Evolutionary conservation across 805 yeast genomes (phyloP).

Genomic region (Millerozyma miso): DNA sequence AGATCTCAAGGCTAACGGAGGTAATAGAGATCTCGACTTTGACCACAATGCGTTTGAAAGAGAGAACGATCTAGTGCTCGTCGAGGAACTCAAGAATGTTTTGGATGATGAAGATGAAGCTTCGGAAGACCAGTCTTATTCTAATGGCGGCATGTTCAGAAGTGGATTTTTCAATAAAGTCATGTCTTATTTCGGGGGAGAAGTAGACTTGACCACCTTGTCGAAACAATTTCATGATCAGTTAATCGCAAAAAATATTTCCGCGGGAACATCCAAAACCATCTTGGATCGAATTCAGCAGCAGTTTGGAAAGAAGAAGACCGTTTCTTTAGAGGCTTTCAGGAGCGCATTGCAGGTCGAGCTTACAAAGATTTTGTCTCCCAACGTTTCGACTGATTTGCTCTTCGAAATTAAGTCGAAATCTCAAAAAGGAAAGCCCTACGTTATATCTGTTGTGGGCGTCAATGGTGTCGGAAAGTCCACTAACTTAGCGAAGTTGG

Average conservation of each 20-base stretch:
- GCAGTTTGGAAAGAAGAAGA: slow-evolving; percentile 70
- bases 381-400: slow-evolving; percentile 84
- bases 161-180: slow-evolving; percentile 31
- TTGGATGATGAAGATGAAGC: slow-evolving; percentile 8
- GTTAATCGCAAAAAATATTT: slow-evolving; percentile 80
- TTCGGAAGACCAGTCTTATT: slow-evolving; percentile 25
- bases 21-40: slow-evolving; percentile 10
- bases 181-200: slow-evolving; percentile 34
- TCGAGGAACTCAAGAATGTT: slow-evolving; percentile 37
- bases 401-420: slow-evolving; percentile 68
- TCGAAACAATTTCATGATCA: slow-evolving; percentile 67
- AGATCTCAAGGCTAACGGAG: background rate
- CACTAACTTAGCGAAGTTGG: slow-evolving; percentile 88
- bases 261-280: slow-evolving; percentile 79
- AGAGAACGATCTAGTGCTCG: slow-evolving; percentile 37
- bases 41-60: slow-evolving; percentile 32
- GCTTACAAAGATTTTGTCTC: slow-evolving; percentile 76
- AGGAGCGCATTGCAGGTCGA: slow-evolving; percentile 61
- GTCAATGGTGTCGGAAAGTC: slow-evolving; percentile 98
- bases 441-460: slow-evolving; percentile 95
- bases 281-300: slow-evolving; percentile 67
- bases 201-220: slow-evolving; percentile 54
- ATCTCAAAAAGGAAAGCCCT: slow-evolving; percentile 49
- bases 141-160: slow-evolving; percentile 17
- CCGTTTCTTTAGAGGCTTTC: slow-evolving; percentile 67